Base-by-base conservation (phyloP, 108 stramenopile species). In the Phaeodactylum tricornutum region DNA sequence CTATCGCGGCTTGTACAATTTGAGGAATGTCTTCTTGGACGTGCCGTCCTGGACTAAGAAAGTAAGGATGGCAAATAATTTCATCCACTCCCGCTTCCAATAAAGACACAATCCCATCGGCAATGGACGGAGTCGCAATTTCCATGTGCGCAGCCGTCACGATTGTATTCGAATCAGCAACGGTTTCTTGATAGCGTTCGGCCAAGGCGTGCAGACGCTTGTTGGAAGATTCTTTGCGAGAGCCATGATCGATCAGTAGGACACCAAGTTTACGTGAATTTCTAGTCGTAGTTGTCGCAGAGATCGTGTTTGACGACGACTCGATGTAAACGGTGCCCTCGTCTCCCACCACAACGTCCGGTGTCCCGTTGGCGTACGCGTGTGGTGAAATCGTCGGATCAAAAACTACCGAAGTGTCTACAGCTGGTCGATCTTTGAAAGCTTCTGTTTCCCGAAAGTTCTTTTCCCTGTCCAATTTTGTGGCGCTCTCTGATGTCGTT, bases 81-180 rank as follows among this genome's bases (percentile, higher is more conserved):
- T 82, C 63, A 33, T 71, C 67, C 20, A 55, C 25, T 45, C 71
- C 53, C 32, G 48, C 42, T 21, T 72, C 52, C 35, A 77, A 26
- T 49, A 94, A 46, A 22, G 53, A 44, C 60, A 71, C 49, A 50
- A 95, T 29, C 9, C 74, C 74, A 30, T 84, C 60, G 14, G 71
- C 63, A 46, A 96, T 92, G 37, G 64, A 78, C 19, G 94, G 94
- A 14, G 55, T 34, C 2, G 87, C 85, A 52, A 96, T 71, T 57
- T 96, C 94, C 94, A 96, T 96, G 50, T 96, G 94, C 1, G 92
- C 86, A 5, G 86, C 81, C 60, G 70, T 35, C 8, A 89, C 83
- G 1, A 81, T 42, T 12, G 45, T 50, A 21, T 22, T 47, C 8
- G 55, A 36, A 5, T 61, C 55, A 40, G 47, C 14, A 38, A 43